Evolutionary conservation across 208 protist species (phyloP).

Genomic region (Wallacemonas sp.): DNA sequence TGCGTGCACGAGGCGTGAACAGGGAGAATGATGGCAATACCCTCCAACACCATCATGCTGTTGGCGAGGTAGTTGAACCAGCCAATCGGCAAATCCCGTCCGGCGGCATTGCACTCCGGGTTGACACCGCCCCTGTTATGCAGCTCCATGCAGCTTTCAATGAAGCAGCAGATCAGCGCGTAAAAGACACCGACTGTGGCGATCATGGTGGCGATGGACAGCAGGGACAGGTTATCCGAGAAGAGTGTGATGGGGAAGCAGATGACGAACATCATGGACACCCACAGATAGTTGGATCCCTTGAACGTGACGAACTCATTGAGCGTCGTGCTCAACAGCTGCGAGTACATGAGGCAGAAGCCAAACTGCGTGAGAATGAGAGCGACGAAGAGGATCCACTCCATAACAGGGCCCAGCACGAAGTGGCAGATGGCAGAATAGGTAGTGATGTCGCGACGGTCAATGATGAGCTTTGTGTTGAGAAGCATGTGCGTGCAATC

Average conservation of each 20-base stretch:
- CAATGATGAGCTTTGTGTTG: slow-evolving; percentile 59
- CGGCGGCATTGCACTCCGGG: slow-evolving; percentile 23
- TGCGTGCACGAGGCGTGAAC: slow-evolving; percentile 67
- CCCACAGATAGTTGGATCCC: slow-evolving; percentile 42
- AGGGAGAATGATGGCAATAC: slow-evolving; percentile 70
- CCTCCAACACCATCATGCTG: slow-evolving; percentile 82
- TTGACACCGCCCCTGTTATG: slow-evolving; percentile 16
- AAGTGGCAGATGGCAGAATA: slow-evolving; percentile 71
- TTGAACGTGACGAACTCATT: slow-evolving; percentile 33
- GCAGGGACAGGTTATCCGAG: slow-evolving; percentile 56
- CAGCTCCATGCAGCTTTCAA: slow-evolving; percentile 24
- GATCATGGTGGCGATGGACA: slow-evolving; percentile 59
- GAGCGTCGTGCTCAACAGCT: slow-evolving; percentile 64
- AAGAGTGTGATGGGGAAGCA: slow-evolving; percentile 65
- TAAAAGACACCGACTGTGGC: slow-evolving; percentile 68
- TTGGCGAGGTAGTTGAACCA: slow-evolving; percentile 75
- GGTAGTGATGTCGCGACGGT: slow-evolving; percentile 54
- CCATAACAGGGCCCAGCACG: slow-evolving; percentile 48
- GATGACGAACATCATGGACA: slow-evolving; percentile 48
- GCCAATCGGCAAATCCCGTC: slow-evolving; percentile 35
- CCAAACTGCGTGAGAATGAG: slow-evolving; percentile 83
- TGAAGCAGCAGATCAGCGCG: slow-evolving; percentile 45
- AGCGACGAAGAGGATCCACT: slow-evolving; percentile 64
- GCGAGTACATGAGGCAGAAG: slow-evolving; percentile 85
- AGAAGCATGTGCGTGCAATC: slow-evolving; percentile 77